phyloP scores from a whole-genome alignment of 345 rosid genomes.

The Pistacia vera region DNA sequence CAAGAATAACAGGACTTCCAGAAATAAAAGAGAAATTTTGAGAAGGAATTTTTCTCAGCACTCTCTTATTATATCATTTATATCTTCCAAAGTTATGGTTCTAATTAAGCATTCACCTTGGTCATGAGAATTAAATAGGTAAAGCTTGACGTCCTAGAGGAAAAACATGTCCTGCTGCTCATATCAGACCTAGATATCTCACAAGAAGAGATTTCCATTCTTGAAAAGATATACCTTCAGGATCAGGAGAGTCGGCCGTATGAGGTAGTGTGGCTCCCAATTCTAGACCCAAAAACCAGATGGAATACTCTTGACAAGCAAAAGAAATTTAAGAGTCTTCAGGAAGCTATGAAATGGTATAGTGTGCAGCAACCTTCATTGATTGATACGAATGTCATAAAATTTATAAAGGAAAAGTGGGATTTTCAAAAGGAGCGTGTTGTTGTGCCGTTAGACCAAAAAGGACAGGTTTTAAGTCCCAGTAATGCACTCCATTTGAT shows the following conservation, averaged over 20 bases:
- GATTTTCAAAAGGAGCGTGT: slow-evolving; percentile 61
- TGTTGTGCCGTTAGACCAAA: slow-evolving; percentile 72
- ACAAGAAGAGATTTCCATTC: slow-evolving; percentile 49
- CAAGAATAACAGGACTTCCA: too few relatives aligned
- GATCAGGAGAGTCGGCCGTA: slow-evolving; percentile 38
- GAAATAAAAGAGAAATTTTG: too few relatives aligned
- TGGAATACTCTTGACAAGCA: slow-evolving; percentile 44
- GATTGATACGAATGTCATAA: slow-evolving; percentile 50
- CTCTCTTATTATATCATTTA: neutral
- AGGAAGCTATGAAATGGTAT: slow-evolving; percentile 70
- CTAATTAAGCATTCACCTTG: neutral
- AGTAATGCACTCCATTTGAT: slow-evolving; percentile 77
- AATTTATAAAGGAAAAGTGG: slow-evolving; percentile 68
- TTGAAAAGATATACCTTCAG: slow-evolving; percentile 57
- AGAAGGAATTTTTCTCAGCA: too few relatives aligned
- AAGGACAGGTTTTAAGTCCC: slow-evolving; percentile 63
- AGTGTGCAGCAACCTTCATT: slow-evolving; percentile 56
- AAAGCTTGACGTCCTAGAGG: slow-evolving; percentile 62
- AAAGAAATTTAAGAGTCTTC: slow-evolving; percentile 50
- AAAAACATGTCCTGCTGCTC: slow-evolving; percentile 67
- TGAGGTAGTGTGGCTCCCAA: slow-evolving; percentile 82
- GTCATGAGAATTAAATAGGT: slow-evolving; percentile 41
- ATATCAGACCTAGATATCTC: slow-evolving; percentile 70
- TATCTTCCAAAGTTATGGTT: neutral
- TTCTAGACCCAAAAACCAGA: slow-evolving; percentile 43